Base-by-base conservation (phyloP, 1,284 basidiomycete species). In the Cutaneotrichosporon arboriforme region DNA sequence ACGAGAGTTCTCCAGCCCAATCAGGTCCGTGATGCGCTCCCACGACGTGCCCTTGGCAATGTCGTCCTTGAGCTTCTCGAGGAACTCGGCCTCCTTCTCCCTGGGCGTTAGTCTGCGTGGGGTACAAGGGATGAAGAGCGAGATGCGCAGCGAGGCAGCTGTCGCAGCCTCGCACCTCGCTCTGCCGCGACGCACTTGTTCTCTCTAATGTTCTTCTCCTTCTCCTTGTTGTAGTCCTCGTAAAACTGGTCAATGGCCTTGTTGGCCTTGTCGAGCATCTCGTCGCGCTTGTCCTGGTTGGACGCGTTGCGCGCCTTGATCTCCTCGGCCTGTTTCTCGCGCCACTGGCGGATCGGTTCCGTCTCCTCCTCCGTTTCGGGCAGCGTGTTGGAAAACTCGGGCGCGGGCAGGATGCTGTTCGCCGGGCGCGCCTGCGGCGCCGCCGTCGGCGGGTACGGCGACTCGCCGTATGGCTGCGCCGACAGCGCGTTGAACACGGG, bases 221-320 rank as follows among this genome's bases (percentile, higher is more conserved):
- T 97, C 78, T 90, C 87, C 60, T 81, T 80, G 52, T 91, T 84
- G 75, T 98, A 97, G 52, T 90, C 85, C 69, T 91, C 90, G 74
- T 98, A 98, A 74, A 97, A 98, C 67, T 87, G 83, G 76, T 98
- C 96, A 62, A 98, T 97, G 26, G 88, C 82, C 65, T 85, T 83
- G 74, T 97, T 92, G 18, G 96, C 96, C 72, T 86, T 88, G 48
- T 83, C 81, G 64, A 92, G 85, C 45, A 86, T 90, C 68, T 94
- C 90, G 64, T 90, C 87, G 64, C 87, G 85, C 73, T 84, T 86
- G 45, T 80, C 80, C 72, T 85, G 84, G 36, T 88, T 87, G 44
- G 81, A 83, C 62, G 88, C 90, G 71, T 83, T 81, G 83, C 93
- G 66, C 81, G 80, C 80, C 67, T 81, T 83, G 62, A 98, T 94